phyloP scores from a whole-genome alignment of 1,139 yeast species.

The Pichia sp. region DNA sequence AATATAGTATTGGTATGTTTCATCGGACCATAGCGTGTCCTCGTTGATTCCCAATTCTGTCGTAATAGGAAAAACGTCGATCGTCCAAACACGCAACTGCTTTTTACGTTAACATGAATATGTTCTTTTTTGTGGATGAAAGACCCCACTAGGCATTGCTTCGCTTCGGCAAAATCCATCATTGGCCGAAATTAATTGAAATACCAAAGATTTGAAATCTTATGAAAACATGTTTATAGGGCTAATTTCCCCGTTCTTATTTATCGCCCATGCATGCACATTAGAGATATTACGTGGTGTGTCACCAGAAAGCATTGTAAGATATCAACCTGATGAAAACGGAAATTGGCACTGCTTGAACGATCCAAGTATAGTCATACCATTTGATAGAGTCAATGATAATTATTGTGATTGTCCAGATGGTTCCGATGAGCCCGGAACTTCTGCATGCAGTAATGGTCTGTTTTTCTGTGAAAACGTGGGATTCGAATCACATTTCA shows the following conservation, averaged over 20 bases:
- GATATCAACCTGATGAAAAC: conserved; percentile 49
- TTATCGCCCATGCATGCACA: not conserved
- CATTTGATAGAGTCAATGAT: conserved; percentile 69
- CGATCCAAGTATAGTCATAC: conserved; percentile 58
- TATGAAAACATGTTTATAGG: not conserved
- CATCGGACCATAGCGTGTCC: too few relatives aligned
- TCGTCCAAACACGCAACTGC: too few relatives aligned
- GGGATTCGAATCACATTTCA: conserved; percentile 58
- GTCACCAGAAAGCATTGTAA: conserved; percentile 34
- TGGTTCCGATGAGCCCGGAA: conserved; percentile 97
- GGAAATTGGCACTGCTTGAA: conserved; percentile 67
- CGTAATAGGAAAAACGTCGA: too few relatives aligned
- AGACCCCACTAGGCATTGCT: too few relatives aligned
- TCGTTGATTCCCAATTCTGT: too few relatives aligned
- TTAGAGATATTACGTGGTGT: conserved; percentile 26
- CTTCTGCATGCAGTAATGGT: conserved; percentile 69
- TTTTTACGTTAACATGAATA: too few relatives aligned
- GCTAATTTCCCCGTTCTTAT: not conserved
- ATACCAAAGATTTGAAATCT: not conserved
- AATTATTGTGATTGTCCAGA: conserved; percentile 96
- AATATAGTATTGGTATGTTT: too few relatives aligned
- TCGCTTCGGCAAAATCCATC: too few relatives aligned
- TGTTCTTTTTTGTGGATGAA: too few relatives aligned
- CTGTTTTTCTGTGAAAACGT: conserved; percentile 72
- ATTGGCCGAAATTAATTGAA: too few relatives aligned